Conservation (phyloP, 108 stramenopile species). For the Schizochytrium sp. region DNA sequence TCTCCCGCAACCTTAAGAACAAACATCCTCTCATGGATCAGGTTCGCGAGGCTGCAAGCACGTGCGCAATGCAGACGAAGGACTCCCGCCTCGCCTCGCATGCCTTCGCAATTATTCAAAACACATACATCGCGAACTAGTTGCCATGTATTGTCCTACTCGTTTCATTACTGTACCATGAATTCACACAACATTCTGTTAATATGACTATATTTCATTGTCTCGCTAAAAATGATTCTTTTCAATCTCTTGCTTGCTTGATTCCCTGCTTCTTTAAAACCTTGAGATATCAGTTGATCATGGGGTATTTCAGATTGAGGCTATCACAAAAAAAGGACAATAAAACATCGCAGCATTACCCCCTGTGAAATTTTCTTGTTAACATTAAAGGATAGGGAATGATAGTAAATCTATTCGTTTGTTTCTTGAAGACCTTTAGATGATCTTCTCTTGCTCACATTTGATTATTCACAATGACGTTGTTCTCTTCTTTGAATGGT, state of each 20-base stretch:
- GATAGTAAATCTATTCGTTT: no score
- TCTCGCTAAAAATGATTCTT: not conserved
- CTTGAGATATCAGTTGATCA: no score
- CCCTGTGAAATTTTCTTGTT: no score
- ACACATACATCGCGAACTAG: slow-evolving; percentile 37
- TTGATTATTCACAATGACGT: no score
- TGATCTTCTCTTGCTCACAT: no score
- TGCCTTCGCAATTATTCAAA: not conserved
- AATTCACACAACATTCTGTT: not conserved
- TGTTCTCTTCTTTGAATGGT: no score
- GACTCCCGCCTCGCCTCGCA: slow-evolving; percentile 18
- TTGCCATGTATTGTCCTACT: not conserved
- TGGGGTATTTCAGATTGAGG: no score
- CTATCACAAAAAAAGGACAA: no score
- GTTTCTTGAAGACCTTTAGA: no score
- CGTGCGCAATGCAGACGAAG: slow-evolving; percentile 32
- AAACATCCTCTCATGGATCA: slow-evolving; percentile 9
- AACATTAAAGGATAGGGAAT: no score
- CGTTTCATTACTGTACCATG: not conserved
- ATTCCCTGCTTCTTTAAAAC: no score
- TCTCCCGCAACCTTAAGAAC: slow-evolving; percentile 47
- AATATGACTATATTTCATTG: not conserved
- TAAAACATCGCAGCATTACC: no score
- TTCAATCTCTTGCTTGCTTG: not conserved
- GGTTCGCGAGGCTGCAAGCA: slow-evolving; percentile 21